phyloP scores from a whole-genome alignment of 805 yeast genomes.

The Hanseniaspora nectarophila region DNA sequence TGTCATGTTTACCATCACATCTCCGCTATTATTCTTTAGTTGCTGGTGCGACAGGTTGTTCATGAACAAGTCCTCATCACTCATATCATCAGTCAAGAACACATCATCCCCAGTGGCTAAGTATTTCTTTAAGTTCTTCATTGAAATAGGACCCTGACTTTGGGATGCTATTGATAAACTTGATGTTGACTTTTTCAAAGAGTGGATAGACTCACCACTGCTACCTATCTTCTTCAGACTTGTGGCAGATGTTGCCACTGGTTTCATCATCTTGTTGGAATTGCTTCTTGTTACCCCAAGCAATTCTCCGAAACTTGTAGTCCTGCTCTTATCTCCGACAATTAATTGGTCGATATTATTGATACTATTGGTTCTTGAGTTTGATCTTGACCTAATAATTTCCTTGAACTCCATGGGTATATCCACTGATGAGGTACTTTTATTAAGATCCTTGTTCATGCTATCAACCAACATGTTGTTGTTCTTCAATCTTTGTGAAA shows the following conservation, averaged over 20 bases:
- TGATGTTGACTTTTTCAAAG: conserved; percentile 1
- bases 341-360: neutral
- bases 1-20: conserved; percentile 13
- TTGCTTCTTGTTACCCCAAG: neutral
- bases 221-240: conserved; percentile 3
- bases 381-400: conserved; percentile 5
- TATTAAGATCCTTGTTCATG: neutral
- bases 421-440: neutral
- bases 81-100: conserved; percentile 20
- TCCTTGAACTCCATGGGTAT: conserved; percentile 12
- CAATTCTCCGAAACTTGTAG: neutral
- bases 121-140: conserved; percentile 12
- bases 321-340: neutral
- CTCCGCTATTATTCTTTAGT: neutral
- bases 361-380: conserved; percentile 10
- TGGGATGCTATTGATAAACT: neutral
- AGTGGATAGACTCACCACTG: conserved; percentile 8
- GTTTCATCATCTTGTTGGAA: neutral
- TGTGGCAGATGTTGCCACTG: neutral
- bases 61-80: conserved; percentile 30
- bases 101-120: conserved; percentile 20
- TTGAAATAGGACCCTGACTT: conserved; percentile 44
- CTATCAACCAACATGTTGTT: conserved; percentile 6
- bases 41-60: conserved; percentile 25
- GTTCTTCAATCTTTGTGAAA: conserved; percentile 5